Conservation (phyloP, 2,329 filamentous ascomycete genomes). For the Aureobasidium namibiae region DNA sequence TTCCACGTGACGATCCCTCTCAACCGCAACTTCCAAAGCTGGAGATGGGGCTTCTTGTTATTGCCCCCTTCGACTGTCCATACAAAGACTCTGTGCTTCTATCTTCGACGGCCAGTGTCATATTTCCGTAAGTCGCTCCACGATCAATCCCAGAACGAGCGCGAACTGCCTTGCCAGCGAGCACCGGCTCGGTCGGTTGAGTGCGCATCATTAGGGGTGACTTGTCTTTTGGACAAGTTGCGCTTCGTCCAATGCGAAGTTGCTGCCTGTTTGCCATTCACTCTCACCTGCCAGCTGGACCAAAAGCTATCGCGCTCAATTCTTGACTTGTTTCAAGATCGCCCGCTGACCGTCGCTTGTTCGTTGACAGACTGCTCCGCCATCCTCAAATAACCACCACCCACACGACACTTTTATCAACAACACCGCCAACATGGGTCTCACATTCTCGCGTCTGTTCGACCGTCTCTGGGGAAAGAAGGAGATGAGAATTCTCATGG, state of each 20-base stretch:
- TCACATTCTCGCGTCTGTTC: slow-evolving; percentile 90
- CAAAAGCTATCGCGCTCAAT: not conserved
- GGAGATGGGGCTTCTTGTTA: slow-evolving; percentile 11
- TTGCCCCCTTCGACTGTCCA: slow-evolving; percentile 10
- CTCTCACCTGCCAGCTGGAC: not conserved
- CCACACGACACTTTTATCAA: slow-evolving; percentile 30
- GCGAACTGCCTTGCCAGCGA: not conserved
- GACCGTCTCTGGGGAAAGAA: slow-evolving; percentile 98
- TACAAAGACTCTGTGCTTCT: slow-evolving; percentile 9
- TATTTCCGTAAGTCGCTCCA: slow-evolving; percentile 6
- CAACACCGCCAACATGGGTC: slow-evolving; percentile 69
- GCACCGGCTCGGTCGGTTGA: not conserved
- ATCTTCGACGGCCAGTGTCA: slow-evolving; percentile 10
- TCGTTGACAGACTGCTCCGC: slow-evolving; percentile 1
- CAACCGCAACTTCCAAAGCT: slow-evolving; percentile 13
- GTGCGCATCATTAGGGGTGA: slow-evolving; percentile 13
- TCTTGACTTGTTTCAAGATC: not conserved
- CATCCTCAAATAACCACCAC: not conserved
- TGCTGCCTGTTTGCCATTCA: slow-evolving; percentile 5
- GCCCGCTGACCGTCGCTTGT: not conserved
- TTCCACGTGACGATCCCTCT: slow-evolving; percentile 4
- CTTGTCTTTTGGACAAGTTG: slow-evolving; percentile 13
- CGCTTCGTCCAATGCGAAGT: slow-evolving; percentile 4
- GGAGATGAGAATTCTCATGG: slow-evolving; percentile 98
- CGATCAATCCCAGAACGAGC: not conserved